Percentiles rank a stretch among this genome's conserved stretches.
These are phyloP conservation scores for Thermoascus crustaceus DNA, from an alignment of 2,329 filamentous ascomycete genomes.

Conservation along the genomic window DNA sequence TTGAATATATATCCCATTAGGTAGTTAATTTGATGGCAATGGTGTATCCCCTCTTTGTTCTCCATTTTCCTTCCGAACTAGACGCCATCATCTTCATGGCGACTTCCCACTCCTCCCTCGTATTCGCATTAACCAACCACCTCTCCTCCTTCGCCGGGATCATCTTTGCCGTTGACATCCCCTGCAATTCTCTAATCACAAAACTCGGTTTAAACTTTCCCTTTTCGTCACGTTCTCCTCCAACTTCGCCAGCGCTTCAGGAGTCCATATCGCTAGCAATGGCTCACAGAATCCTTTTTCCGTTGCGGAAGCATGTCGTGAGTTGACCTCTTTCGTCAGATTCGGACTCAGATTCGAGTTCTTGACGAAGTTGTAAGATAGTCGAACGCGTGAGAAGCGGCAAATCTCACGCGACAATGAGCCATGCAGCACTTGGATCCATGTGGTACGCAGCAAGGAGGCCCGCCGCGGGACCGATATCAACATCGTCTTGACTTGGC, in stretches of 20 bases:
- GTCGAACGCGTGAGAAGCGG: slow-evolving; percentile 21
- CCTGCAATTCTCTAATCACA: slow-evolving; percentile 12
- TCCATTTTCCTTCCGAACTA: background rate
- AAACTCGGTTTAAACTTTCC: slow-evolving; percentile 11
- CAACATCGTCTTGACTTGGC: background rate
- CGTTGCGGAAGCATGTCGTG: slow-evolving; percentile 30
- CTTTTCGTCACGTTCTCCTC: slow-evolving; percentile 11
- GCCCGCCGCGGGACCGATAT: slow-evolving; percentile 19
- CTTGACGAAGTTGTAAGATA: slow-evolving; percentile 18
- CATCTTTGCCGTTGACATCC: too few relatives aligned
- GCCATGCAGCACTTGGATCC: slow-evolving; percentile 20
- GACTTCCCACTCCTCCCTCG: slow-evolving; percentile 36
- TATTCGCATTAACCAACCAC: slow-evolving; percentile 18
- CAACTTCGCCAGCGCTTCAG: slow-evolving; percentile 19
- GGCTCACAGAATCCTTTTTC: slow-evolving; percentile 24
- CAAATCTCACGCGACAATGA: slow-evolving; percentile 28
- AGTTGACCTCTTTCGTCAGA: too few relatives aligned
- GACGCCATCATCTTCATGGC: slow-evolving; percentile 27
- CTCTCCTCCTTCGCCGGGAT: slow-evolving; percentile 6
- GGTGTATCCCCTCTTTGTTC: background rate
- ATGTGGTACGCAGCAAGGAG: slow-evolving; percentile 23
- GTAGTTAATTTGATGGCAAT: background rate
- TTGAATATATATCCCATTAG: slow-evolving; percentile 9
- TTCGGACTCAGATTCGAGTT: too few relatives aligned
- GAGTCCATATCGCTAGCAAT: slow-evolving; percentile 29